Base-by-base conservation (phyloP, 2,329 filamentous ascomycete genomes). In the Sporothrix brunneoviolacea region DNA sequence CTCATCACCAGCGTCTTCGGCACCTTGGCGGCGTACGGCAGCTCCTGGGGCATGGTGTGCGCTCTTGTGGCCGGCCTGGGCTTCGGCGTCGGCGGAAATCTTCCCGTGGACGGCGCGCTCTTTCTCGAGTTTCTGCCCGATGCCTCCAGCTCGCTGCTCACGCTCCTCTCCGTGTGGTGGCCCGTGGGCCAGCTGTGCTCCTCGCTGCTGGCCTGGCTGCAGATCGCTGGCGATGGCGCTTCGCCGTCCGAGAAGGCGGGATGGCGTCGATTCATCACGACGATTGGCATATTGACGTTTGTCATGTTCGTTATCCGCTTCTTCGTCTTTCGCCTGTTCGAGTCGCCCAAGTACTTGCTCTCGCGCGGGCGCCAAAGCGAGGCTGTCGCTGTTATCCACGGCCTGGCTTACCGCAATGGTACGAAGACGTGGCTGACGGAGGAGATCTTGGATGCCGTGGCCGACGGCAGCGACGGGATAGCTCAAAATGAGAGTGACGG, bases 141-240 rank as follows among this genome's bases (percentile, higher is more conserved):
- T 51, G 79, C 83, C 0, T 84, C 81, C n/a, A 82, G 81, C 55
- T 80, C 82, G 28, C 75, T 93, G 13, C 71, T 93, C 27, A 93
- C 88, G 0, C 73, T 91, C 42, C 73, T 94, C n/a, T 89, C 86
- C 7, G 79, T 90, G 8, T 93, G 87, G 84, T 95, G 89, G 88
- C 86, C 88, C 0, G 69, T 94, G 16, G 89, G 88, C 6, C 87
- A 93, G 62, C 73, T 94, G 8, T 76, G 84, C 50, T 82, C 85
- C 2, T 84, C 82, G 3, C 67, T 86, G 5, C 72, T 88, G 42
- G 87, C 84, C 7, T 91, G 86, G 88, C 84, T 75, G 40, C 88
- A 84, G 58, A 83, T 93, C 50, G 80, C 83, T 24, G 78, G 79
- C 56, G 87, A 77, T 19, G n/a, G 3, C 7, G 22, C 18, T 37